Conservation (phyloP, 768 basidiomycete species). For the Kwoniella shandongensis region DNA sequence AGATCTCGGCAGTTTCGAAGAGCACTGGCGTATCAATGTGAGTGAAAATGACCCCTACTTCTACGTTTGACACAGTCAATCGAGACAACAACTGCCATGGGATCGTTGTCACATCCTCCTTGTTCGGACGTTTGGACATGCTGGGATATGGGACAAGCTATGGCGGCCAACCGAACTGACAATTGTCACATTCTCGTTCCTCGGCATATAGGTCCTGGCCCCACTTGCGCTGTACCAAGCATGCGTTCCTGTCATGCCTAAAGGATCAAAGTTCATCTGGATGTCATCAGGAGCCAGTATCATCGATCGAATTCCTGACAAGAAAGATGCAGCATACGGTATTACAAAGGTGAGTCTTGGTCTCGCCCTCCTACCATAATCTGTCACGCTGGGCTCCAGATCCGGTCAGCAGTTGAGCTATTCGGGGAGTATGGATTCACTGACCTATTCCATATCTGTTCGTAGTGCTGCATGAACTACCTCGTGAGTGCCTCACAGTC, state of each 20-base stretch:
- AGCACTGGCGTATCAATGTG: slow-evolving; percentile 31
- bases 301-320: slow-evolving; percentile 38
- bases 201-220: slow-evolving; percentile 44
- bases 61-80: too few relatives aligned
- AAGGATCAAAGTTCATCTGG: slow-evolving; percentile 41
- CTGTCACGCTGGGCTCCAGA: too few relatives aligned
- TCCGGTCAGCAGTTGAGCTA: too few relatives aligned
- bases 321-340: slow-evolving; percentile 36
- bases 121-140: too few relatives aligned
- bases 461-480: slow-evolving; percentile 20
- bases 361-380: too few relatives aligned
- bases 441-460: not conserved
- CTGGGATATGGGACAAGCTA: too few relatives aligned
- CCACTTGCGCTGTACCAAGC: slow-evolving; percentile 38
- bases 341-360: slow-evolving; percentile 25
- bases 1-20: slow-evolving; percentile 21
- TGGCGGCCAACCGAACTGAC: not conserved
- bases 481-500: slow-evolving; percentile 15
- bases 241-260: slow-evolving; percentile 29
- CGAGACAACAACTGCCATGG: too few relatives aligned
- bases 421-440: too few relatives aligned
- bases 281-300: slow-evolving; percentile 42
- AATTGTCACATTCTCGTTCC: too few relatives aligned
- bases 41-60: not conserved
- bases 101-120: too few relatives aligned